Evolutionary conservation across 2,329 filamentous ascomycete genomes (phyloP).

Genomic region (Tolypocladium ovalisporum): DNA sequence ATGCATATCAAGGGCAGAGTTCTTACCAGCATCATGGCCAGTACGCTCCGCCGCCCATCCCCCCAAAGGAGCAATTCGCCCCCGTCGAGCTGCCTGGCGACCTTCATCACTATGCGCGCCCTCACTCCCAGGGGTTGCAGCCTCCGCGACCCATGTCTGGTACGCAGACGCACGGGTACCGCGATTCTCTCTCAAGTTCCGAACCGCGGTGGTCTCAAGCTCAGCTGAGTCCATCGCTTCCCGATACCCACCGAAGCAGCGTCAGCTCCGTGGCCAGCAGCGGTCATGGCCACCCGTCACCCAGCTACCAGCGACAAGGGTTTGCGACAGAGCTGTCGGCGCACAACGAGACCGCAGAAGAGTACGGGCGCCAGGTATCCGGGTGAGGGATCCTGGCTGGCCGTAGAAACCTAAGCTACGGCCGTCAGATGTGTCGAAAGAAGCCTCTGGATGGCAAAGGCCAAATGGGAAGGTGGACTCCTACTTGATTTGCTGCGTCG

Average conservation of each 20-base stretch:
- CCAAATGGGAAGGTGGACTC: too few species aligned
- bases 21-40: conserved; percentile 10
- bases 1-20: conserved; percentile 4
- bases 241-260: conserved; percentile 14
- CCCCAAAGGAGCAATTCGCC: conserved; percentile 13
- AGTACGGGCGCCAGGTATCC: conserved; percentile 16
- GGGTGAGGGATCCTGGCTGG: neutral
- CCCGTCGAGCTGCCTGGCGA: conserved; percentile 38
- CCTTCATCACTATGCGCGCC: conserved; percentile 26
- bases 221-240: conserved; percentile 13
- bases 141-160: conserved; percentile 12
- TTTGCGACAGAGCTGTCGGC: conserved; percentile 33
- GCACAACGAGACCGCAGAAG: conserved; percentile 36
- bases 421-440: too few species aligned
- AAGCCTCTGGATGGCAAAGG: too few species aligned
- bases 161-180: conserved; percentile 1
- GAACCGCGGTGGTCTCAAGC: conserved; percentile 32
- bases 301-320: conserved; percentile 26
- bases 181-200: conserved; percentile 11
- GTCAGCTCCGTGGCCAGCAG: conserved; percentile 13
- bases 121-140: conserved; percentile 16
- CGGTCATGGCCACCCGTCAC: conserved; percentile 21
- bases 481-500: too few species aligned
- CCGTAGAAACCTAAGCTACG: neutral
- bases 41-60: conserved; percentile 12